phyloP scores from a whole-genome alignment of 2,329 filamentous ascomycete species.

The Stromatinia cepivora region DNA sequence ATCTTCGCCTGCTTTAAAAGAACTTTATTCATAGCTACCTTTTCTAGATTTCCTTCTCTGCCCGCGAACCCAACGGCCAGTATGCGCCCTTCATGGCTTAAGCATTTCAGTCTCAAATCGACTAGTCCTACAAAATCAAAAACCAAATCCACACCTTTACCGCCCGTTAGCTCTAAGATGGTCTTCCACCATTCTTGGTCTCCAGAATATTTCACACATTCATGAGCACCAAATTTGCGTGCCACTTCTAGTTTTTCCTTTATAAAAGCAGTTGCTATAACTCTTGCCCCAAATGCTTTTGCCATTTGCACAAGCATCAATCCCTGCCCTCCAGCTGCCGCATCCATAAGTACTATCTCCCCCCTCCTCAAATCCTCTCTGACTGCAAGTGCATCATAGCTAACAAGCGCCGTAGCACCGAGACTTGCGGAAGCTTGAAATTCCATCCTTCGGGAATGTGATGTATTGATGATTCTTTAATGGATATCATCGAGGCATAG shows the following conservation, averaged over 20 bases:
- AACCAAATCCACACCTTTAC: constrained; percentile 56
- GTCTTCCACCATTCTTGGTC: constrained; percentile 50
- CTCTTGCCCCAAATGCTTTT: constrained; percentile 48
- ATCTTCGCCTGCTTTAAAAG: constrained; percentile 54
- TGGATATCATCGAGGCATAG: constrained; percentile 53
- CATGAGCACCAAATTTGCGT: constrained; percentile 44
- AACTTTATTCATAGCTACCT: constrained; percentile 54
- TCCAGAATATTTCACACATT: constrained; percentile 46
- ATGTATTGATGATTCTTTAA: constrained; percentile 44
- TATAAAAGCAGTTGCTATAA: constrained; percentile 30
- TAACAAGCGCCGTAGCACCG: constrained; percentile 33
- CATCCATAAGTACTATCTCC: constrained; percentile 42
- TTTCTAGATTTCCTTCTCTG: constrained; percentile 53
- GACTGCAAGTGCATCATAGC: constrained; percentile 33
- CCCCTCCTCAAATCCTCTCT: constrained; percentile 29
- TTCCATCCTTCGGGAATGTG: constrained; percentile 33
- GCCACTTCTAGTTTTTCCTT: constrained; percentile 43
- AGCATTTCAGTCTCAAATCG: constrained; percentile 53
- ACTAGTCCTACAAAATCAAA: constrained; percentile 60
- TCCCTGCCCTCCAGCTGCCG: constrained; percentile 42
- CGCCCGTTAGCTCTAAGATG: constrained; percentile 50
- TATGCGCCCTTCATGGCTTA: constrained; percentile 54
- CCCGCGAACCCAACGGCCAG: constrained; percentile 61
- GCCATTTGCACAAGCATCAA: constrained; percentile 59
- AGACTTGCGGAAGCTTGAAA: constrained; percentile 36